These are phyloP conservation scores for Pseudogymnoascus sp. DNA, from an alignment of 2,329 filamentous ascomycete species.

Conservation along the genomic window DNA sequence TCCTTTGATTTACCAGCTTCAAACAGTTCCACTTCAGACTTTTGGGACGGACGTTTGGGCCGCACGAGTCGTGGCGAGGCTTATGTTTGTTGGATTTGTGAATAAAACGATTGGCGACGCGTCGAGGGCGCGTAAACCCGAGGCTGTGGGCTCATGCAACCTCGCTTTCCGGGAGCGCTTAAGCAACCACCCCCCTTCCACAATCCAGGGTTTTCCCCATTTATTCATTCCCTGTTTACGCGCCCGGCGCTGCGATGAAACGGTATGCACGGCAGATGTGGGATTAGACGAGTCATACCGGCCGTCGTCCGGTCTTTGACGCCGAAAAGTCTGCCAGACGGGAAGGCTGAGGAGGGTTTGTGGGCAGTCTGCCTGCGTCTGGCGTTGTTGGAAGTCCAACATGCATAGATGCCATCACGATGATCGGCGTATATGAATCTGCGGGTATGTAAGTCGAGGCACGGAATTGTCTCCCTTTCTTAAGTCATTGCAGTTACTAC, in stretches of 20 bases:
- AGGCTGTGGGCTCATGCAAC: background rate
- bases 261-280: constrained; percentile 1
- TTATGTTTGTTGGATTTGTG: background rate
- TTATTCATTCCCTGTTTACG: background rate
- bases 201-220: background rate
- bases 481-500: background rate
- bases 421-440: background rate
- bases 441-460: background rate
- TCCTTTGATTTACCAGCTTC: background rate
- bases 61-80: background rate
- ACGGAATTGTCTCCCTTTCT: background rate
- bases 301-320: background rate
- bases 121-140: background rate
- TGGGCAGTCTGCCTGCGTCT: background rate
- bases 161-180: background rate
- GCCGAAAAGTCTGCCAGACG: background rate
- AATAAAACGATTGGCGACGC: constrained; percentile 2
- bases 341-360: background rate
- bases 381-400: constrained; percentile 1
- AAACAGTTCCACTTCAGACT: background rate
- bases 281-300: background rate
- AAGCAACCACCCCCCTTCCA: background rate
- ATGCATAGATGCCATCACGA: background rate
- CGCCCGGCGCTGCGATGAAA: background rate
- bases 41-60: background rate